A percentile compares a stretch with the other conserved stretches of the same genome.
phyloP scores from a whole-genome alignment of 2,329 filamentous ascomycete species.

The Gyromitra esculenta region DNA sequence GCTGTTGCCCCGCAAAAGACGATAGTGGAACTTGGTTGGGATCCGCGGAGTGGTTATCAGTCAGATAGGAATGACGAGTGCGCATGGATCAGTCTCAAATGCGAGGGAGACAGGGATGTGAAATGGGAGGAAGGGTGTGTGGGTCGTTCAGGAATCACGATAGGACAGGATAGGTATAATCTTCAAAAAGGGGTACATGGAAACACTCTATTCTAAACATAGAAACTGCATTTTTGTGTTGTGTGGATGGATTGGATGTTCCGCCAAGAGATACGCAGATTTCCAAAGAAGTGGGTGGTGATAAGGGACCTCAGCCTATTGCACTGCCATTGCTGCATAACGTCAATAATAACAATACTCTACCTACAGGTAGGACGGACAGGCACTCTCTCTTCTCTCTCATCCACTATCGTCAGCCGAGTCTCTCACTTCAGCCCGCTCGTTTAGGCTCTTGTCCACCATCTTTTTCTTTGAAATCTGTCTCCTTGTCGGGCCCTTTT shows the following conservation, averaged over 20 bases:
- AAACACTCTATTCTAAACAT: conserved; percentile 4
- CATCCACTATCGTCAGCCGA: neutral
- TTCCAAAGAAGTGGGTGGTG: neutral
- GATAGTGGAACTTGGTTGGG: neutral
- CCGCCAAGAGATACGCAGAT: conserved; percentile 1
- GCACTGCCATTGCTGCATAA: neutral
- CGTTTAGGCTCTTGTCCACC: conserved; percentile 17
- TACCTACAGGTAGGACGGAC: neutral
- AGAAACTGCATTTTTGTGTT: neutral
- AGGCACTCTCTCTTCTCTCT: neutral
- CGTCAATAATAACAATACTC: neutral
- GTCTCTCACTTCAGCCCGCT: conserved; percentile 19
- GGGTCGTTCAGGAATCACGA: neutral
- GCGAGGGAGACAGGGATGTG: neutral
- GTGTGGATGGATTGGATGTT: neutral
- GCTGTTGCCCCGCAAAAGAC: neutral
- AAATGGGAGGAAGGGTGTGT: too few relatives aligned
- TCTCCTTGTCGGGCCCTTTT: neutral
- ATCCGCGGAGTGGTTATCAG: conserved; percentile 4
- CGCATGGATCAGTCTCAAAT: neutral
- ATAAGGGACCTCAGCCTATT: neutral
- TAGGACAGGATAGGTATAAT: neutral
- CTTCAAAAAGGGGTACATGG: neutral
- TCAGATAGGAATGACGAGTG: conserved; percentile 1
- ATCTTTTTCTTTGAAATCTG: neutral